These are phyloP conservation scores for Theileria equi DNA, from an alignment of 169 alveolate species.

Conservation along the genomic window DNA sequence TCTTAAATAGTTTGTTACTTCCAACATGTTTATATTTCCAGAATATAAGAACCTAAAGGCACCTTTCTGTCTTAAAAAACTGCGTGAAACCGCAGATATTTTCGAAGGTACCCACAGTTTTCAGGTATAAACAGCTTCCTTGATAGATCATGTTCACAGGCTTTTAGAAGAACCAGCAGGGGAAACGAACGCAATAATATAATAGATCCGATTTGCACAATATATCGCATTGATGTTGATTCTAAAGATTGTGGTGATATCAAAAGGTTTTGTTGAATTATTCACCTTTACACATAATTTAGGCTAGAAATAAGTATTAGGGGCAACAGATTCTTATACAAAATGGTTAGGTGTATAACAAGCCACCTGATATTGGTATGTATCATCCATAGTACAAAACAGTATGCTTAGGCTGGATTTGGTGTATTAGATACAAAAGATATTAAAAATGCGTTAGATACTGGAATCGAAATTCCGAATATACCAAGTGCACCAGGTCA, in stretches of 20 bases:
- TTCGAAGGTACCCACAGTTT: slow-evolving; percentile 58
- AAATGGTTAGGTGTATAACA: slow-evolving; percentile 72
- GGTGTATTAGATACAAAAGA: slow-evolving; percentile 24
- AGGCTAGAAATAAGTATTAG: slow-evolving; percentile 40
- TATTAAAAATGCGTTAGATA: slow-evolving; percentile 22
- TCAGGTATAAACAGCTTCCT: slow-evolving; percentile 9
- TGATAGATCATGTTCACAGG: slow-evolving; percentile 8
- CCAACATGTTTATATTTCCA: not conserved
- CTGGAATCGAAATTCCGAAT: slow-evolving; percentile 32
- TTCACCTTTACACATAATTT: not conserved
- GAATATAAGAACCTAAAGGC: slow-evolving; percentile 30
- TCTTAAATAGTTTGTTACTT: slow-evolving; percentile 30
- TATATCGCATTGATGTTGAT: slow-evolving; percentile 26
- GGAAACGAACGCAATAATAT: slow-evolving; percentile 44
- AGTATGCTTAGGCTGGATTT: slow-evolving; percentile 38
- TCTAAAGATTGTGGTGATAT: not conserved
- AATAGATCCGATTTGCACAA: slow-evolving; percentile 57
- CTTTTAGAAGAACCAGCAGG: slow-evolving; percentile 42
- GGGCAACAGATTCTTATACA: slow-evolving; percentile 72
- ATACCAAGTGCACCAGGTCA: slow-evolving; percentile 54
- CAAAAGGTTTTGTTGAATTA: not conserved
- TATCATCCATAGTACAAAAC: slow-evolving; percentile 8
- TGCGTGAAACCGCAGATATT: slow-evolving; percentile 37
- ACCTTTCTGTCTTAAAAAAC: slow-evolving; percentile 33
- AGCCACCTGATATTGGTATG: slow-evolving; percentile 68